Evolutionary conservation across 306 rosid species (phyloP), one percentile per base, ranked within the genome.

Genomic region (Inga oerstediana): DNA sequence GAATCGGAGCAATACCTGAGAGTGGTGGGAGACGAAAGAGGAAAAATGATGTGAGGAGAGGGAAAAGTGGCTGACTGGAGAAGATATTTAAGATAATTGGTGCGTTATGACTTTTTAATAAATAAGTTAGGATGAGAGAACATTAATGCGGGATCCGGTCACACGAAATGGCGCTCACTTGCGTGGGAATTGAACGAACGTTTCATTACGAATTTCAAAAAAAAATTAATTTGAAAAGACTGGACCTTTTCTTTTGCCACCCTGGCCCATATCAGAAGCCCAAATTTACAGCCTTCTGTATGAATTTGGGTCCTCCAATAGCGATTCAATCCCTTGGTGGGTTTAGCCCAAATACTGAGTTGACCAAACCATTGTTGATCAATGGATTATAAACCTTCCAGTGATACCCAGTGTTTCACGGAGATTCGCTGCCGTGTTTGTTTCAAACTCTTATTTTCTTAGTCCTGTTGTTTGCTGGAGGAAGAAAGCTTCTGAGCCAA

Each of bases 121-220:
- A 49, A 49, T 34, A 5, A 22, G 54, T n/a, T 41, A 4, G 20
- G 76, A 22, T 2, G 56, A 30, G n/a, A 13, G 15, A 37, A 59
- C 49, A 80, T 80, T 58, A 84, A 80, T 84, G 87, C 35, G 34
- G 37, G 14, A 10, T 67, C 48, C 37, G 13, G 75, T 69, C 74
- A 17, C 75, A 48, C 68, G 10, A 32, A 52, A 27, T 48, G 86
- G 86, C 80, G 86, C 52, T 48, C 71, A 30, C 19, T 32, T 66
- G 80, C 61, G 83, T 54, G 87, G 84, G 84, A 74, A 84, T 72
- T 61, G 37, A 44, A 41, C 35, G 0, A 52, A 17, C 59, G 14
- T 52, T 73, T 62, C 75, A 37, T 0, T 61, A 8, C 17, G 51
- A 41, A 73, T 51, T 84, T 74, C 67, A 41, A 74, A 74, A 27